A percentile compares a stretch with the other conserved stretches of the same genome.
phyloP scores from a whole-genome alignment of 768 basidiomycete species.

The Tylopilus balloui region DNA sequence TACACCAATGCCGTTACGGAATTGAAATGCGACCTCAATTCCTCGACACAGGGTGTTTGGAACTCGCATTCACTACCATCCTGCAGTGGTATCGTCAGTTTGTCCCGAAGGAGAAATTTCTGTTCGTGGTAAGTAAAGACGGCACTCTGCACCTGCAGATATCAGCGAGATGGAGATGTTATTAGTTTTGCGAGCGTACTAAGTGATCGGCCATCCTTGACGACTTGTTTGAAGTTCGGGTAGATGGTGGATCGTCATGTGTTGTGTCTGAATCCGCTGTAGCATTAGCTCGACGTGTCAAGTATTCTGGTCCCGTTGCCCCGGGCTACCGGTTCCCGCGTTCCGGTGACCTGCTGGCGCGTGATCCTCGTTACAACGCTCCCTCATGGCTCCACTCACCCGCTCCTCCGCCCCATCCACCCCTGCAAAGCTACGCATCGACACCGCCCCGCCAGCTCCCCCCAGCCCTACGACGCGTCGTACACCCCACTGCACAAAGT shows the following conservation, averaged over 20 bases:
- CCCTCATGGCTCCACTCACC: constrained; percentile 25
- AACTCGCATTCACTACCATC: background rate
- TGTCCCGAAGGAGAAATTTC: background rate
- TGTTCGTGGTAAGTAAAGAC: background rate
- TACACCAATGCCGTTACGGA: background rate
- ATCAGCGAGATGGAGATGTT: too few species aligned
- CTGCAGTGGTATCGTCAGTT: too few species aligned
- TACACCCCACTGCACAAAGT: constrained; percentile 50
- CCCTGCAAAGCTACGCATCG: constrained; percentile 19
- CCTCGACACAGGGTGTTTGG: background rate
- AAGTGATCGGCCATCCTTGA: too few species aligned
- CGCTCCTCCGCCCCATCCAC: constrained; percentile 32
- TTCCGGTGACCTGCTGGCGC: background rate
- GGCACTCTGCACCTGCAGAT: too few species aligned
- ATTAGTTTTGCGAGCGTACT: too few species aligned
- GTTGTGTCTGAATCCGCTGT: too few species aligned
- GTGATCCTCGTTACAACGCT: background rate
- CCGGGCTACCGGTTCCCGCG: background rate
- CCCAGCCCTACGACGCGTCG: constrained; percentile 45
- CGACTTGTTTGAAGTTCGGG: too few species aligned
- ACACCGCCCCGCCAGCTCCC: constrained; percentile 19
- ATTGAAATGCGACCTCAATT: background rate
- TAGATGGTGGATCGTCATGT: too few species aligned
- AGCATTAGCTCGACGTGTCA: too few species aligned
- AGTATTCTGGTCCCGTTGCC: too few species aligned